These are phyloP conservation scores for Aspergillaceae sp. DNA, from an alignment of 2,329 filamentous ascomycete genomes.

Conservation along the genomic window DNA sequence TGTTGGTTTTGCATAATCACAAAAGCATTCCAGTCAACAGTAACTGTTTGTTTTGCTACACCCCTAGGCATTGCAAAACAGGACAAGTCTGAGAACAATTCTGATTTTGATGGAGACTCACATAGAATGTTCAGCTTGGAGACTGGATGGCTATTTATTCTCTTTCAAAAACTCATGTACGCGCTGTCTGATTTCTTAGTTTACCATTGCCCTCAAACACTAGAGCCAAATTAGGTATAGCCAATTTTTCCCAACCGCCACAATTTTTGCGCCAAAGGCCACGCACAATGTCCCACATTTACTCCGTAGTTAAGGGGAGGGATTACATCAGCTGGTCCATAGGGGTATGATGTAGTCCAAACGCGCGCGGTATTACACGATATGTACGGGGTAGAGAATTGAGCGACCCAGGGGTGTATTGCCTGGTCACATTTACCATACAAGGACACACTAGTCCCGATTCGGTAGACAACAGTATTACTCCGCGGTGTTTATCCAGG, in stretches of 20 bases:
- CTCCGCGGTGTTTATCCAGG: no score
- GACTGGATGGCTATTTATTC: slow-evolving; percentile 1
- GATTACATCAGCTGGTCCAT: neutral
- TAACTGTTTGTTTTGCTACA: neutral
- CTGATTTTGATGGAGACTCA: neutral
- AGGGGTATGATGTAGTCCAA: neutral
- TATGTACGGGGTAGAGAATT: neutral
- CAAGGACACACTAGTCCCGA: no score
- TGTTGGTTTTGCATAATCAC: slow-evolving; percentile 2
- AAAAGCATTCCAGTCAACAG: slow-evolving; percentile 7
- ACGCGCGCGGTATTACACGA: neutral
- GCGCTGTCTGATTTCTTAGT: neutral
- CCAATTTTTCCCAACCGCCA: neutral
- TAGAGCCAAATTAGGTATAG: neutral
- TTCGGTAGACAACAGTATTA: no score
- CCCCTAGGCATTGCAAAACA: neutral
- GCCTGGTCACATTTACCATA: no score
- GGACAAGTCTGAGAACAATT: neutral
- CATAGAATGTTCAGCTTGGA: neutral
- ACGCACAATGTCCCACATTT: slow-evolving; percentile 3
- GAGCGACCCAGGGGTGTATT: neutral
- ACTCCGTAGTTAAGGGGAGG: neutral
- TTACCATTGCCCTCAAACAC: neutral
- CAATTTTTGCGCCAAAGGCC: neutral
- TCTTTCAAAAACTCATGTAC: slow-evolving; percentile 1